Percentiles rank a stretch among this genome's conserved stretches.
Evolutionary conservation across 2,329 filamentous ascomycete genomes (phyloP).

Genomic region (Gaeumannomyces sp.): DNA sequence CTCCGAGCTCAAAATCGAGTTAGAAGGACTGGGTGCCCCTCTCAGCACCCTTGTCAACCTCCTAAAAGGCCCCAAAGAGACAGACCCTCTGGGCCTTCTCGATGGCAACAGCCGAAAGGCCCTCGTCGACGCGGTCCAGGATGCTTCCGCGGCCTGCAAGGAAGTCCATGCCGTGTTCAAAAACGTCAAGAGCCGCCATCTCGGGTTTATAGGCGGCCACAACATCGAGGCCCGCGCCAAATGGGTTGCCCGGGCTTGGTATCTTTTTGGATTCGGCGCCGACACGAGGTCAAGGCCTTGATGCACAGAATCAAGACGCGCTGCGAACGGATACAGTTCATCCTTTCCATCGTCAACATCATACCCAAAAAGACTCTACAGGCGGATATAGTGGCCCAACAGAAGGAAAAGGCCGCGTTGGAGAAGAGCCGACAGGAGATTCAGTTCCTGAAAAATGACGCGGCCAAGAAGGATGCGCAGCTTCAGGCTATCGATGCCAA

Average conservation of each 20-base stretch:
- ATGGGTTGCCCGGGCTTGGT: background rate
- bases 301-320: background rate
- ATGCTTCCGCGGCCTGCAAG: background rate
- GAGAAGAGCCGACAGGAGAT: background rate
- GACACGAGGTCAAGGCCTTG: background rate
- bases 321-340: background rate
- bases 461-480: constrained; percentile 5
- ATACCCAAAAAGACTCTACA: background rate
- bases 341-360: background rate
- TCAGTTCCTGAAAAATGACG: constrained; percentile 3
- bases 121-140: background rate
- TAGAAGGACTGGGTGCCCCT: background rate
- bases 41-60: background rate
- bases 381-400: background rate
- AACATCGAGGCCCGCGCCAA: background rate
- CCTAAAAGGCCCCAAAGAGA: background rate
- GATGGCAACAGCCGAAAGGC: background rate
- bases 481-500: background rate
- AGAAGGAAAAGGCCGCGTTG: background rate
- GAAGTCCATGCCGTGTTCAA: background rate
- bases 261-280: background rate
- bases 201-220: background rate
- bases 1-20: background rate
- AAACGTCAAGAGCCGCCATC: background rate
- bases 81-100: background rate